Percentiles rank a stretch among this genome's conserved stretches.
Conservation (phyloP, 495 filamentous ascomycete species). For the Daldinia loculata region DNA sequence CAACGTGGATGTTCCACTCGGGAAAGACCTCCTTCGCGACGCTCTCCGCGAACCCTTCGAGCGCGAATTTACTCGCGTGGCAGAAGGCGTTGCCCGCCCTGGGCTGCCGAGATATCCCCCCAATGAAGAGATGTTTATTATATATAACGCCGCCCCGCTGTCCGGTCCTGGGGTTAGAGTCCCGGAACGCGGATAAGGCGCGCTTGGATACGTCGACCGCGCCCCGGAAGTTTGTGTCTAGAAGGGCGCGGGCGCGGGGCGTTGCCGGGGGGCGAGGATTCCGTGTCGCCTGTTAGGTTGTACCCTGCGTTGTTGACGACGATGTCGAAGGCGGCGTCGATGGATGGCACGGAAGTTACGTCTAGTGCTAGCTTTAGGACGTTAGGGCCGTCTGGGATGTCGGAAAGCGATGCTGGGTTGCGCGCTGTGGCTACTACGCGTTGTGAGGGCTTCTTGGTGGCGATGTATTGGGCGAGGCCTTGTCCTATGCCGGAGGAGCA, state of each 20-base stretch:
- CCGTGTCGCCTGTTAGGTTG: constrained; percentile 56
- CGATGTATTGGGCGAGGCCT: constrained; percentile 49
- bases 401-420: constrained; percentile 49
- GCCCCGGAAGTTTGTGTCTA: constrained; percentile 66
- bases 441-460: constrained; percentile 40
- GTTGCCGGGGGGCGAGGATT: constrained; percentile 49
- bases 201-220: constrained; percentile 55
- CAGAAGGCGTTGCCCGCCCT: constrained; percentile 62
- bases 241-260: constrained; percentile 48
- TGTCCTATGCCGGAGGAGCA: constrained; percentile 61
- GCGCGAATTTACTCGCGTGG: constrained; percentile 64
- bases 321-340: constrained; percentile 60
- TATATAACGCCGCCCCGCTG: constrained; percentile 58
- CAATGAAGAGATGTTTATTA: constrained; percentile 63
- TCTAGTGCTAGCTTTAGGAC: constrained; percentile 59
- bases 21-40: constrained; percentile 60
- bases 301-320: constrained; percentile 68
- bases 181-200: constrained; percentile 58
- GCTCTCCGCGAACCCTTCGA: constrained; percentile 66
- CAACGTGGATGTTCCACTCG: constrained; percentile 64
- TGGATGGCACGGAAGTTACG: constrained; percentile 50
- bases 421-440: constrained; percentile 61
- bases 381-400: constrained; percentile 50
- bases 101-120: constrained; percentile 59
- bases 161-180: constrained; percentile 43